A percentile compares a stretch with the other conserved stretches of the same genome.
Evolutionary conservation across 148 eudicot species (phyloP).

Genomic region (Rhododendron molle): DNA sequence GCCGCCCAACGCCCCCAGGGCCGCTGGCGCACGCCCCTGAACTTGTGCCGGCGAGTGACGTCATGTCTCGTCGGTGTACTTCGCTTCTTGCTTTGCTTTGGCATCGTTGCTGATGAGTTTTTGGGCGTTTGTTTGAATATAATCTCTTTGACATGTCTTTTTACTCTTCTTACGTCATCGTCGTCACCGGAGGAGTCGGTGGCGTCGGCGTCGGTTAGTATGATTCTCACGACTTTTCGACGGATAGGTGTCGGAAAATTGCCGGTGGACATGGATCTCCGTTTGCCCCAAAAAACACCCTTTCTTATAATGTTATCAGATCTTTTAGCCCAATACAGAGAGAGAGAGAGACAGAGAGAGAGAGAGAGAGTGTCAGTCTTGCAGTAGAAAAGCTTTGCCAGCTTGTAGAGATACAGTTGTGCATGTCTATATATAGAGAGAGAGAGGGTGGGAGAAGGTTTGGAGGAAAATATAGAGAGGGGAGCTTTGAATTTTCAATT

Average conservation of each 20-base stretch:
- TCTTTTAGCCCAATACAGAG: background rate
- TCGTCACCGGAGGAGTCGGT: slow-evolving; percentile 36
- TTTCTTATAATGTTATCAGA: too few species aligned
- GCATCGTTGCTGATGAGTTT: background rate
- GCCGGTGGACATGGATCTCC: background rate
- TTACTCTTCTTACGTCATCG: background rate
- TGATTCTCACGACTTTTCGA: slow-evolving; percentile 24
- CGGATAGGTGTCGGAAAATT: background rate
- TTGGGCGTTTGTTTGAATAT: background rate
- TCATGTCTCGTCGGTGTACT: slow-evolving; percentile 3
- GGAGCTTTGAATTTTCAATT: background rate
- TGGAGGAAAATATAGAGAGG: background rate
- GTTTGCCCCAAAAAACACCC: too few species aligned
- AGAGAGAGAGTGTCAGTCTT: background rate
- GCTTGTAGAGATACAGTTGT: background rate
- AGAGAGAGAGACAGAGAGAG: background rate
- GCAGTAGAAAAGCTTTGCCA: background rate
- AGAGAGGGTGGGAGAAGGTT: background rate
- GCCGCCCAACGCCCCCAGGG: slow-evolving; percentile 55
- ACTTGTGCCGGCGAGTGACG: slow-evolving; percentile 15
- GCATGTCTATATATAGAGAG: background rate
- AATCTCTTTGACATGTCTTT: slow-evolving; percentile 26
- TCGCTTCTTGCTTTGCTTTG: background rate
- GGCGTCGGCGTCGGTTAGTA: slow-evolving; percentile 36
- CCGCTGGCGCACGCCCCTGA: slow-evolving; percentile 36